Conservation (phyloP, 2,329 filamentous ascomycete species). For the Aspergillus bombycis region DNA sequence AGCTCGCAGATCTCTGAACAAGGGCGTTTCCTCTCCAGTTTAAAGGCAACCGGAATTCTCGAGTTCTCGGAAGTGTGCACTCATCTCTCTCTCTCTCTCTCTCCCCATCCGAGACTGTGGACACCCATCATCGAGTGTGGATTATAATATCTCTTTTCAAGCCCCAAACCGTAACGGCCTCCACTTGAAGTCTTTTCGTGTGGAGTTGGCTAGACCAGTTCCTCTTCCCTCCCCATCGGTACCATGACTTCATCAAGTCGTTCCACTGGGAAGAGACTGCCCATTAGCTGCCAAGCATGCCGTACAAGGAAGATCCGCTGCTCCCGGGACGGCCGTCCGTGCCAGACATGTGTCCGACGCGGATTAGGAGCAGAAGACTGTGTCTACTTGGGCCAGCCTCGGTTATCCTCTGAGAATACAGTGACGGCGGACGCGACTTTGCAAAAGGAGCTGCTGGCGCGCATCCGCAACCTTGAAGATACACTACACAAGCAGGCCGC, state of each 20-base stretch:
- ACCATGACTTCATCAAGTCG: slow-evolving; percentile 32
- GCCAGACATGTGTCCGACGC: slow-evolving; percentile 43
- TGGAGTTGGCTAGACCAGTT: neutral
- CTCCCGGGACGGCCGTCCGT: slow-evolving; percentile 43
- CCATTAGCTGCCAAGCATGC: slow-evolving; percentile 47
- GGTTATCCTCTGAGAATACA: slow-evolving; percentile 31
- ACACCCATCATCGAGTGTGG: neutral
- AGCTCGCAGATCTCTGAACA: neutral
- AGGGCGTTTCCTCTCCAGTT: neutral
- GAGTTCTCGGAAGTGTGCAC: neutral
- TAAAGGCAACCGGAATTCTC: neutral
- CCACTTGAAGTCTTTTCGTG: neutral
- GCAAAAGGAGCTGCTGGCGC: slow-evolving; percentile 37
- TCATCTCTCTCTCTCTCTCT: neutral
- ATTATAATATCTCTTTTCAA: neutral
- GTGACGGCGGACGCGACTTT: slow-evolving; percentile 26
- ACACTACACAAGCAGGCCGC: slow-evolving; percentile 39
- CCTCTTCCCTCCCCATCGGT: neutral
- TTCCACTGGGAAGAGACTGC: slow-evolving; percentile 38
- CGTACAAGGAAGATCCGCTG: slow-evolving; percentile 45
- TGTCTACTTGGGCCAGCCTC: slow-evolving; percentile 41
- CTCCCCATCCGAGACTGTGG: neutral
- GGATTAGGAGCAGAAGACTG: slow-evolving; percentile 42
- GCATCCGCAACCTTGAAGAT: slow-evolving; percentile 41
- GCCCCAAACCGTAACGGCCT: neutral